These are phyloP conservation scores for Aquilaria malaccensis DNA, from an alignment of 345 rosid genomes.

Conservation along the genomic window DNA sequence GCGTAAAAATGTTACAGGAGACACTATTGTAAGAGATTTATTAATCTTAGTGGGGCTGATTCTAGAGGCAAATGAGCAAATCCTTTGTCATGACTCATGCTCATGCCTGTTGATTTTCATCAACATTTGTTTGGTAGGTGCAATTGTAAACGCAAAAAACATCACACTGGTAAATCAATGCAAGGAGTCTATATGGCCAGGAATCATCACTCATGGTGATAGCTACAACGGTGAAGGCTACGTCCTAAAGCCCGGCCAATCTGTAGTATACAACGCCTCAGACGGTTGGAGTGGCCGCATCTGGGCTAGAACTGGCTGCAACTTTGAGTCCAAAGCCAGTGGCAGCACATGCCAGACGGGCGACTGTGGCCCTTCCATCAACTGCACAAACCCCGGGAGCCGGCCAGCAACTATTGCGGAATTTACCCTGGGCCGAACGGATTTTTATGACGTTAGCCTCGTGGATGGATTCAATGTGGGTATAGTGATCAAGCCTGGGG, in stretches of 20 bases:
- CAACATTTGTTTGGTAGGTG: slow-evolving; percentile 1
- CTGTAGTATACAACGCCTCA: slow-evolving; percentile 25
- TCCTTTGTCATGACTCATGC: not conserved
- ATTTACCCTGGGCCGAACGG: slow-evolving; percentile 37
- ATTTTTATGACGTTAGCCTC: slow-evolving; percentile 57
- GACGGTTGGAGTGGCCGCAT: slow-evolving; percentile 50
- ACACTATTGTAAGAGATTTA: no score
- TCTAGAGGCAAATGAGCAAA: not conserved
- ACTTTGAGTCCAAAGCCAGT: slow-evolving; percentile 25
- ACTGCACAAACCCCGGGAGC: slow-evolving; percentile 40
- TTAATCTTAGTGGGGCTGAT: no score
- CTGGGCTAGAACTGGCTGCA: slow-evolving; percentile 61
- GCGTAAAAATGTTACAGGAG: no score
- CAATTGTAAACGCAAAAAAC: slow-evolving; percentile 22
- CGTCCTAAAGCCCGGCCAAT: slow-evolving; percentile 31
- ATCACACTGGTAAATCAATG: slow-evolving; percentile 48
- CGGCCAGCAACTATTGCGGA: slow-evolving; percentile 49
- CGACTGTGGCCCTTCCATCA: slow-evolving; percentile 35
- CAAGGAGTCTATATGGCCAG: slow-evolving; percentile 69
- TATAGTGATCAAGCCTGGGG: slow-evolving; percentile 26
- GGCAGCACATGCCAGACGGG: slow-evolving; percentile 48
- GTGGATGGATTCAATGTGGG: slow-evolving; percentile 65
- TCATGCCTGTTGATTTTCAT: not conserved
- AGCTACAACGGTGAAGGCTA: slow-evolving; percentile 27
- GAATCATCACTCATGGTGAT: slow-evolving; percentile 20